Base-by-base conservation (phyloP, 441 rosid species). In the Aleurites moluccanus region DNA sequence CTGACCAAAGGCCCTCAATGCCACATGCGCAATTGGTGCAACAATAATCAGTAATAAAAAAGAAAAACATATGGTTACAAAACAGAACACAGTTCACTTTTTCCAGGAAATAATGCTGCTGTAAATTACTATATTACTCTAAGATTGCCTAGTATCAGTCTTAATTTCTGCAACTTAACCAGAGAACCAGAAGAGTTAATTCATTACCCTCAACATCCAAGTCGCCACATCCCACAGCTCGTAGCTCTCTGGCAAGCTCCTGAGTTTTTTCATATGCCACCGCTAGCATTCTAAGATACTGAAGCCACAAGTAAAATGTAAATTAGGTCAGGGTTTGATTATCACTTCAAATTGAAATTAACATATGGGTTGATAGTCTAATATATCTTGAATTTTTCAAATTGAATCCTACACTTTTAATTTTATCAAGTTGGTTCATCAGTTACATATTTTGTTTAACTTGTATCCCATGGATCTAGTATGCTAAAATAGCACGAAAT, bases 241-340 rank as follows among this genome's bases (percentile, higher is more conserved):
- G 91, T 75, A 96, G 92, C 79, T 92, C 98, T 85, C 94, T 91
- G 70, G 98, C 94, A 87, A 96, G 98, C 83, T 92, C 99, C 75
- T 89, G 92, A 5, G 99, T 94, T 88, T 92, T 96, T 92, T 94
- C 99, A 79, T 96, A 94, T 62, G 96, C 91, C 79, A 94, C 98
- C n/a, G 98, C 96, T 67, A 95, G 87, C 95, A 95, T 89, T 88
- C 99, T 91, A 75, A 95, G 93, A 86, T 95, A 91, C 99, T 95
- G 87, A 81, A 83, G 83, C 80, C 83, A 76, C 86, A 81, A 85
- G 67, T 66, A 72, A 85, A 85, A 85, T 44, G 76, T n/a, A 55
- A 76, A 73, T 78, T 59, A 64, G 73, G 61, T 75, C 77, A 78
- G 77, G n/a, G 76, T 74, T 65, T 61, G 64, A 65, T 13, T 44